Evolutionary conservation across 495 filamentous ascomycete genomes (phyloP), one percentile per base, ranked within the genome.

Genomic region (Xylaria castorea): DNA sequence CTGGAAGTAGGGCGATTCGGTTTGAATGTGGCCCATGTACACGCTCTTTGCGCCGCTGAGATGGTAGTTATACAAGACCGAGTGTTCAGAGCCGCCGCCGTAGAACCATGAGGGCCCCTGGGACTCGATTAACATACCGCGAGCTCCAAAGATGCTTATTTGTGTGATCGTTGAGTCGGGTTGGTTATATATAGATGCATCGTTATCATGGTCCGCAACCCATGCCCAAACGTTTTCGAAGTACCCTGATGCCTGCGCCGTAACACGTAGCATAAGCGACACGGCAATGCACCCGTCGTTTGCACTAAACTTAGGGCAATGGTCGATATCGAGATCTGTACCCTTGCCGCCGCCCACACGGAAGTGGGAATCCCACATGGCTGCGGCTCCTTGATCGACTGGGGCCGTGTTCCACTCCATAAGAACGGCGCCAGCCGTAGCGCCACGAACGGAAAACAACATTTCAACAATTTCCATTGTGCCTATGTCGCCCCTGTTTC

Each of bases 1-100:
- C 81, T 95, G 93, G 84, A 89, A 94, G 84, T 97, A 97, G 7
- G 94, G 92, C 1, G 95, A 96, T 79, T 97, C 94, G 36, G 93
- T 91, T 81, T 97, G 94, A 75, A 97, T 95, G 46, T 92, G 84
- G 5, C 88, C 85, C 38, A 94, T 92, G 82, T 92, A 97, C 72
- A 97, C 83, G 79, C 94, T 91, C 77, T 90, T 84, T 2, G 94
- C 92, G 71, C 90, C 90, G 71, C 86, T 81, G 75, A 97, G 83
- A 79, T 95, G 91, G 83, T 95, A 97, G 79, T 87, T 85, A 88
- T 97, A 97, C 16, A 97, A 84, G 14, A 42, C 89, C 75, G 88
- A 91, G 84, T 97, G 94, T 83, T 97, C 94, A 32, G 92, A 90
- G 4, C 91, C 86, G 7, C 91, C 94, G 51, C 90, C 94, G 73